phyloP scores from a whole-genome alignment of 106 monocot genomes.

The Dioscorea zingiberensis region DNA sequence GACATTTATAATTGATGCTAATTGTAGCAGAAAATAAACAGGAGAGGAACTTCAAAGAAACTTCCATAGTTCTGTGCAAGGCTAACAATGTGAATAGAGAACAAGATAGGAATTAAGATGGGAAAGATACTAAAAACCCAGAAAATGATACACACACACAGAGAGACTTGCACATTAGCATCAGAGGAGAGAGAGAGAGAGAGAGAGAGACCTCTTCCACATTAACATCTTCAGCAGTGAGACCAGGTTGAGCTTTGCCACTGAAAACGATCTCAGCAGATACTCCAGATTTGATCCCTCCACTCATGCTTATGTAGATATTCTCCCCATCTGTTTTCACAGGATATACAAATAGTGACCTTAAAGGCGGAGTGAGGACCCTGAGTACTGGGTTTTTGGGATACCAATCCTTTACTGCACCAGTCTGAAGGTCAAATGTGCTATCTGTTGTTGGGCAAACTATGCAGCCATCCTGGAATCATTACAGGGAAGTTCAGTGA shows the following conservation, averaged over 20 bases:
- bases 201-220: constrained; percentile 70
- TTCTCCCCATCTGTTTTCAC: constrained; percentile 69
- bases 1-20: too few relatives aligned
- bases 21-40: too few relatives aligned
- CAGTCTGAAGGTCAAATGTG: constrained; percentile 89
- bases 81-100: too few relatives aligned
- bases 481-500: background rate
- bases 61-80: too few relatives aligned
- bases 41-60: too few relatives aligned
- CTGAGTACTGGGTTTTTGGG: constrained; percentile 87
- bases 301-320: constrained; percentile 66
- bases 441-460: constrained; percentile 97
- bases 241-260: constrained; percentile 79
- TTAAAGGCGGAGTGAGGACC: constrained; percentile 75
- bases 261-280: constrained; percentile 98
- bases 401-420: constrained; percentile 89
- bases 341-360: constrained; percentile 67
- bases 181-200: background rate
- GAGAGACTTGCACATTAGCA: too few relatives aligned
- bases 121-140: too few relatives aligned
- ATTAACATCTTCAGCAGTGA: constrained; percentile 88
- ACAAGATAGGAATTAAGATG: too few relatives aligned
- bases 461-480: constrained; percentile 90
- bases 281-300: constrained; percentile 22
- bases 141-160: too few relatives aligned